Evolutionary conservation across 805 yeast species (phyloP).

Genomic region (Saccharomycopsis schoenii): DNA sequence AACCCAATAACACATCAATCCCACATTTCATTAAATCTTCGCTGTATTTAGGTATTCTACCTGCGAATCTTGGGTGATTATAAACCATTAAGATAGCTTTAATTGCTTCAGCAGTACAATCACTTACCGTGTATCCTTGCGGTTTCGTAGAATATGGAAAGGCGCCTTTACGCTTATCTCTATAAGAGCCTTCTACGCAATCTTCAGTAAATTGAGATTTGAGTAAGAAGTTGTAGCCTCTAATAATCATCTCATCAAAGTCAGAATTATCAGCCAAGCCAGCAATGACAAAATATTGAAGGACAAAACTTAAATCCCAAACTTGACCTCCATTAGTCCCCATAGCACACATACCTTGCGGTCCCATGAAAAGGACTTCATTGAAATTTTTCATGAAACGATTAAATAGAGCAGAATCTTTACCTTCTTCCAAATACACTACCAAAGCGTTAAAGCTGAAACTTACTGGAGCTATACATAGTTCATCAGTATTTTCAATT

Average conservation of each 20-base stretch:
- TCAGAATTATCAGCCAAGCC: constrained; percentile 66
- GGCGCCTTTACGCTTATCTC: constrained; percentile 80
- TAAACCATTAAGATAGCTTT: constrained; percentile 12
- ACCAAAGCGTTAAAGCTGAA: constrained; percentile 77
- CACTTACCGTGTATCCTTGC: constrained; percentile 95
- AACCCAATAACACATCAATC: constrained; percentile 60
- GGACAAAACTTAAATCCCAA: constrained; percentile 91
- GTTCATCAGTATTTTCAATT: constrained; percentile 61
- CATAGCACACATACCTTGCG: constrained; percentile 85
- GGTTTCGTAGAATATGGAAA: constrained; percentile 96
- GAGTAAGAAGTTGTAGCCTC: constrained; percentile 61
- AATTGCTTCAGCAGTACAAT: constrained; percentile 58
- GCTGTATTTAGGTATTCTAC: constrained; percentile 26
- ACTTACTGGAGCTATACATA: constrained; percentile 91
- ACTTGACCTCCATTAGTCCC: constrained; percentile 98
- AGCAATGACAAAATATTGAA: constrained; percentile 73
- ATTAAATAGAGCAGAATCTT: constrained; percentile 48
- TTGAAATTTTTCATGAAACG: constrained; percentile 49
- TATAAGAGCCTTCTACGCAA: constrained; percentile 63
- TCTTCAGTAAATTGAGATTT: constrained; percentile 80
- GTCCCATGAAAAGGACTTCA: constrained; percentile 76
- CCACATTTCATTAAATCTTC: constrained; percentile 49
- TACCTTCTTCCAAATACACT: constrained; percentile 59
- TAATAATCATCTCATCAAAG: constrained; percentile 52
- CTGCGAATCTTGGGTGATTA: constrained; percentile 26